A percentile compares a stretch with the other conserved stretches of the same genome.
These are phyloP conservation scores for Aspergillus jensenii DNA, from an alignment of 2,329 filamentous ascomycete species.

Conservation along the genomic window DNA sequence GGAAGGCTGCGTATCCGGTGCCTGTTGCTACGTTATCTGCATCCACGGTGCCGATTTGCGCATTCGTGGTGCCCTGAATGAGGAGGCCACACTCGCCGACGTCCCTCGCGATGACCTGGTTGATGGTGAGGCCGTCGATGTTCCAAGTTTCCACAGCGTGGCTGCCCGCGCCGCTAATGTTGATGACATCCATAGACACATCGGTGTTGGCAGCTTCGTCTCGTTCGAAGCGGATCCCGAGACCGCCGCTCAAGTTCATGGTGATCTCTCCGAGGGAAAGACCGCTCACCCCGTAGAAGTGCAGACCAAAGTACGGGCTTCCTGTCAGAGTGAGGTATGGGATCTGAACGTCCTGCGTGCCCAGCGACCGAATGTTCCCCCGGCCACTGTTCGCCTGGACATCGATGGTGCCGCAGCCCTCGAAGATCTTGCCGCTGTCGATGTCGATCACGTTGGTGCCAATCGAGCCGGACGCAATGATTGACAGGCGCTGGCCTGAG, in stretches of 20 bases:
- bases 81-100: slow-evolving; percentile 14
- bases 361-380: slow-evolving; percentile 12
- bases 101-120: slow-evolving; percentile 9
- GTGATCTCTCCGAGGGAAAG: slow-evolving; percentile 10
- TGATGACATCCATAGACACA: slow-evolving; percentile 12
- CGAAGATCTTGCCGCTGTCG: slow-evolving; percentile 11
- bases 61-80: slow-evolving; percentile 11
- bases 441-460: slow-evolving; percentile 7
- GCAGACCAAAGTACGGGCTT: slow-evolving; percentile 10
- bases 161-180: slow-evolving; percentile 10
- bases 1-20: slow-evolving; percentile 12
- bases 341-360: slow-evolving; percentile 5
- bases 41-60: slow-evolving; percentile 9
- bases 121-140: slow-evolving; percentile 14
- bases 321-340: slow-evolving; percentile 13
- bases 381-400: slow-evolving; percentile 2
- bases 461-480: slow-evolving; percentile 12
- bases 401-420: slow-evolving; percentile 14
- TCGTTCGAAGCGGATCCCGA: slow-evolving; percentile 14
- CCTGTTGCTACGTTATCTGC: slow-evolving; percentile 12
- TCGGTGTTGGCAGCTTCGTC: slow-evolving; percentile 13
- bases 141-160: slow-evolving; percentile 16
- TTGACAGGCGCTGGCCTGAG: slow-evolving; percentile 11
- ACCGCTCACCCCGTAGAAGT: slow-evolving; percentile 10
- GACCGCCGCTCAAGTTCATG: slow-evolving; percentile 11